Evolutionary conservation across 768 basidiomycete genomes (phyloP).

Genomic region (Suillus brevipes): DNA sequence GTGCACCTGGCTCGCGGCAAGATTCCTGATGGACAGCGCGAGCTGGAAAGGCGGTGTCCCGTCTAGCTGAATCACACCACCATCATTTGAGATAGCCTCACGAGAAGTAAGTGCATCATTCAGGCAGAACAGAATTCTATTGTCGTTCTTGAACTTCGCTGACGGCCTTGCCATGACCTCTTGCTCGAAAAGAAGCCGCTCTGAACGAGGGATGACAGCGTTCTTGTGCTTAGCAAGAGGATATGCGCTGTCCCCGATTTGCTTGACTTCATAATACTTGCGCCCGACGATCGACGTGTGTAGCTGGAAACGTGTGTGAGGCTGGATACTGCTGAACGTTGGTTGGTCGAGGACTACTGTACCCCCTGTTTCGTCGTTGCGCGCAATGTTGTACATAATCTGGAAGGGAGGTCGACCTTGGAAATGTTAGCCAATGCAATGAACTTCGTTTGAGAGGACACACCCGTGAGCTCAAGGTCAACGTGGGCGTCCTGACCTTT

Average conservation of each 20-base stretch:
- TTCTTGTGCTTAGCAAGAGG: conserved; percentile 69
- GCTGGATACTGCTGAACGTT: conserved; percentile 82
- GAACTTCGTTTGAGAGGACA: conserved; percentile 13
- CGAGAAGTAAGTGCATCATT: conserved; percentile 62
- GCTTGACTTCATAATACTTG: conserved; percentile 88
- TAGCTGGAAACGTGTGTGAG: conserved; percentile 76
- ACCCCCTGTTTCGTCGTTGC: conserved; percentile 64
- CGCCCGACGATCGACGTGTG: conserved; percentile 76
- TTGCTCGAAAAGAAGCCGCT: conserved; percentile 80
- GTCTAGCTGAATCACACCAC: conserved; percentile 64
- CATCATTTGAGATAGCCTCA: conserved; percentile 52
- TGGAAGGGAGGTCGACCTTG: conserved; percentile 91
- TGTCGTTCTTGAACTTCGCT: conserved; percentile 70
- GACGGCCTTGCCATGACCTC: conserved; percentile 80
- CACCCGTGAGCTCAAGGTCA: conserved; percentile 80
- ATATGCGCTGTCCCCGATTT: conserved; percentile 84
- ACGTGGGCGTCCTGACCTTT: conserved; percentile 81
- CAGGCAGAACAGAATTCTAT: conserved; percentile 72
- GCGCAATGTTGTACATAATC: conserved; percentile 84
- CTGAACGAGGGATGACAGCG: conserved; percentile 62
- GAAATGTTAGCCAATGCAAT: conserved; percentile 2
- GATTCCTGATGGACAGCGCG: conserved; percentile 70
- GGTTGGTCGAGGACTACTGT: conserved; percentile 74
- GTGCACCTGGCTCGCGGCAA: conserved; percentile 68
- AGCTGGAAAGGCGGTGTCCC: conserved; percentile 88